Evolutionary conservation across 352 stramenopile genomes (phyloP), one percentile per base, ranked within the genome.

Genomic region (Globisporangium sylvaticum): DNA sequence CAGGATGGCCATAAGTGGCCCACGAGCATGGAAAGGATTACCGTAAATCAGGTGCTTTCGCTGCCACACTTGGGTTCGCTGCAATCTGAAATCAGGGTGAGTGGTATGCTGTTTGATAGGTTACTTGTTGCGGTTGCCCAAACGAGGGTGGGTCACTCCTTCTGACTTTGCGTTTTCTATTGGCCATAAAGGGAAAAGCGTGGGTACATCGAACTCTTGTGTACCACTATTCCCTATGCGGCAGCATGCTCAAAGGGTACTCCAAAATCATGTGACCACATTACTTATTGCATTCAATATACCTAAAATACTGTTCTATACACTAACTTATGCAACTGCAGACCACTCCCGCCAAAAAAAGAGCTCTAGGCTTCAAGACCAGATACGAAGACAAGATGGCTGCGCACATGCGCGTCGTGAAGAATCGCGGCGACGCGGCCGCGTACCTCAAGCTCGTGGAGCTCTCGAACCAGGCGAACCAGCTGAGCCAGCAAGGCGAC

Each of bases 391-490:
- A 20, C n/a, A 27, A 39, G 18, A 52, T 54, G 53, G 22, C 44
- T 6, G n/a, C 64, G 5, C 79, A 83, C 52, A 39, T 76, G 39
- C 71, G 71, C 50, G 52, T 77, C 37, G 73, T 71, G 70, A 62
- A 56, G 64, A 72, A 68, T 46, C 46, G 68, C 6, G 67, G 68
- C 22, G 75, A 76, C 20, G 76, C 78, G n/a, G 69, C 73, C 9
- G 65, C 70, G 54, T 89, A 84, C 70, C 73, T 89, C 71, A 66
- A 67, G 65, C 64, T 89, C 20, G 76, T 91, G 22, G 62, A 69
- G 34, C 68, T 67, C 50, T 80, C 72, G 62, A 84, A 89, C 64
- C 69, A 87, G 63, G 81, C 78, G 20, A 64, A 67, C 9, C 70
- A 67, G 54, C 61, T 91, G 46, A 39, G 76, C 50, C 77, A 84